Evolutionary conservation across 805 yeast species (phyloP), one percentile per base, ranked within the genome.

Genomic region (Cyberlindnera maclurae): DNA sequence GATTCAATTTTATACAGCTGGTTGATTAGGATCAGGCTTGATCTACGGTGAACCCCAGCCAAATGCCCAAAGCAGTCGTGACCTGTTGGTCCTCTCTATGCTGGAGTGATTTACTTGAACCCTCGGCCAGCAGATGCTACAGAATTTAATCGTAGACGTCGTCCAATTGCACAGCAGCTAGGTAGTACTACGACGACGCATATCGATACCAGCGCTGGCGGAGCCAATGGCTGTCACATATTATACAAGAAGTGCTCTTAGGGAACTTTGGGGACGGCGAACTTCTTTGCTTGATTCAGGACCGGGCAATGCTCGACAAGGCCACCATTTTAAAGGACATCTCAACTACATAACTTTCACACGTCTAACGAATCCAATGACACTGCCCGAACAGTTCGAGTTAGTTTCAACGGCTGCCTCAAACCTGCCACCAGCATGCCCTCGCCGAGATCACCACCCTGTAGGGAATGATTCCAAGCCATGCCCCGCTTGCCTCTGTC

Each of bases 401-500:
- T 18, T 18, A 3, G 47, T 39, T 4, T 36, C 39, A 18, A 51
- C 12, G 10, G 34, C 26, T 4, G 50, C 6, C 2, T 34, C 37
- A 16, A 51, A 26, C 1, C 27, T 7, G 1, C 35, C 45, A 2
- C 50, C 55, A 17, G 20, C 45, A 42, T 4, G 40, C 38, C 24
- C 48, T 47, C 3, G 53, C 42, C 4, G 44, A 39, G 5, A 52
- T 15, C 7, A 45, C 33, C 10, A 50, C 16, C 4, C 33, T 29
- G 30, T 52, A 52, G 3, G 40, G 37, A 38, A 52, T 34, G 12
- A 43, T 11, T 1, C 39, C 47, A 15, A 38, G 38, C 57, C 57
- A 52, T 10, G 24, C 33, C 3, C 54, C 55, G 8, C 12, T 13
- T 3, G 50, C 39, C 12, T 36, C 36, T 24, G 38, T 12, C 6